These are phyloP conservation scores for Skeletonema grethae DNA, from an alignment of 108 stramenopile genomes.

Conservation along the genomic window DNA sequence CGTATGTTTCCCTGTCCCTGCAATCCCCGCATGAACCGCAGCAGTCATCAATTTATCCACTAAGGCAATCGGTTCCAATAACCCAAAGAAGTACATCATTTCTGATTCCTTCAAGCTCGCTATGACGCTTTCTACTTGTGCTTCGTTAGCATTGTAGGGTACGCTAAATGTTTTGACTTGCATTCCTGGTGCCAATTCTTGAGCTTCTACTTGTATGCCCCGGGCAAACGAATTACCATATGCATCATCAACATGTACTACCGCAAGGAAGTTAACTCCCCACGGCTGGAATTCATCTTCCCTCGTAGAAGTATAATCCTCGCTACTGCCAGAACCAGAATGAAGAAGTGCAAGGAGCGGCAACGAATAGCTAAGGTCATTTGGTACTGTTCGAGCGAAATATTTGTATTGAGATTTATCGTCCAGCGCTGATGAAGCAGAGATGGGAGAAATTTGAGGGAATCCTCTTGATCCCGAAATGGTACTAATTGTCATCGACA, in stretches of 20 bases:
- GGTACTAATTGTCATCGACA: constrained; percentile 52
- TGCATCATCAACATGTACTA: constrained; percentile 55
- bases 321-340: too few relatives aligned
- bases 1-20: constrained; percentile 46
- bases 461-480: constrained; percentile 54
- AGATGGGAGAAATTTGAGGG: constrained; percentile 54
- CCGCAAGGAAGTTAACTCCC: constrained; percentile 28
- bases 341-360: constrained; percentile 14
- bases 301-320: too few relatives aligned
- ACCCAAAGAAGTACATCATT: constrained; percentile 43
- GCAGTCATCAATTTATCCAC: constrained; percentile 37
- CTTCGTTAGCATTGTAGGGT: neutral
- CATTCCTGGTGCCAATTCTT: constrained; percentile 38
- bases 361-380: constrained; percentile 22
- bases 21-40: constrained; percentile 47
- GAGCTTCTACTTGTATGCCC: constrained; percentile 41
- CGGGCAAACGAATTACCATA: constrained; percentile 57
- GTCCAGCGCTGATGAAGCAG: constrained; percentile 28
- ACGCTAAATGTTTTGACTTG: constrained; percentile 5
- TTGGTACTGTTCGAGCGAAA: constrained; percentile 19
- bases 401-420: constrained; percentile 21
- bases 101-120: constrained; percentile 8
- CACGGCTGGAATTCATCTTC: neutral
- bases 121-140: constrained; percentile 3
- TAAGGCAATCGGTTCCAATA: neutral